These are phyloP conservation scores for Aquanectria penicillioides DNA, from an alignment of 2,329 filamentous ascomycete species.

Conservation along the genomic window DNA sequence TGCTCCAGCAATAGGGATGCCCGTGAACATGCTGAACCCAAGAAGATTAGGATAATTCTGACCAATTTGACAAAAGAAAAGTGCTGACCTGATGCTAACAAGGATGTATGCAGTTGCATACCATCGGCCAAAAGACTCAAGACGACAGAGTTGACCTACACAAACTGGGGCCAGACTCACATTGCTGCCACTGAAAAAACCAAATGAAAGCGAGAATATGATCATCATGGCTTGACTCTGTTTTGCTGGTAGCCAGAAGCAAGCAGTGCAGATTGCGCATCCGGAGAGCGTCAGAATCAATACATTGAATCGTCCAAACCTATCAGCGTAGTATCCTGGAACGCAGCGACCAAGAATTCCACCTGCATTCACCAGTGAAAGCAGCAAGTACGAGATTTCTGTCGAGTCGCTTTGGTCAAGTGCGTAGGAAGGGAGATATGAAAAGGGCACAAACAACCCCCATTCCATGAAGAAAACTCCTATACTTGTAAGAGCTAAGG, in stretches of 20 bases:
- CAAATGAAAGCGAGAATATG: slow-evolving; percentile 70
- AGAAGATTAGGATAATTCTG: not conserved
- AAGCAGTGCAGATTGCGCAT: slow-evolving; percentile 58
- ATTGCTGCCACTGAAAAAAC: slow-evolving; percentile 73
- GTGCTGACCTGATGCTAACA: slow-evolving; percentile 58
- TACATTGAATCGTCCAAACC: slow-evolving; percentile 79
- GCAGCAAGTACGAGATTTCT: slow-evolving; percentile 74
- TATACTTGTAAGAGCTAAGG: slow-evolving; percentile 66
- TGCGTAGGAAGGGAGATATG: slow-evolving; percentile 76
- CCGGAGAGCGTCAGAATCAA: slow-evolving; percentile 72
- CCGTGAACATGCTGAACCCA: not conserved
- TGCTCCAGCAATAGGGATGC: not conserved
- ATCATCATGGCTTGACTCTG: slow-evolving; percentile 56
- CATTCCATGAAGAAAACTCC: slow-evolving; percentile 75
- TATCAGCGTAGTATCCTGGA: slow-evolving; percentile 78
- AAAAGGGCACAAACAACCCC: slow-evolving; percentile 76
- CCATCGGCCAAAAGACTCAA: slow-evolving; percentile 73
- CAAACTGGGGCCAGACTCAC: slow-evolving; percentile 76
- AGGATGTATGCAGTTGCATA: slow-evolving; percentile 75
- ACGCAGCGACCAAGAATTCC: slow-evolving; percentile 79
- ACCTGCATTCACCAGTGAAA: slow-evolving; percentile 80
- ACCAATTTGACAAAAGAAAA: too few relatives aligned
- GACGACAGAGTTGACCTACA: slow-evolving; percentile 73
- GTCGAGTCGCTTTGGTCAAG: slow-evolving; percentile 46
- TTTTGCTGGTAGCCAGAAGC: slow-evolving; percentile 72